phyloP scores from a whole-genome alignment of 352 stramenopile genomes.

The Phytopythium helicoides region DNA sequence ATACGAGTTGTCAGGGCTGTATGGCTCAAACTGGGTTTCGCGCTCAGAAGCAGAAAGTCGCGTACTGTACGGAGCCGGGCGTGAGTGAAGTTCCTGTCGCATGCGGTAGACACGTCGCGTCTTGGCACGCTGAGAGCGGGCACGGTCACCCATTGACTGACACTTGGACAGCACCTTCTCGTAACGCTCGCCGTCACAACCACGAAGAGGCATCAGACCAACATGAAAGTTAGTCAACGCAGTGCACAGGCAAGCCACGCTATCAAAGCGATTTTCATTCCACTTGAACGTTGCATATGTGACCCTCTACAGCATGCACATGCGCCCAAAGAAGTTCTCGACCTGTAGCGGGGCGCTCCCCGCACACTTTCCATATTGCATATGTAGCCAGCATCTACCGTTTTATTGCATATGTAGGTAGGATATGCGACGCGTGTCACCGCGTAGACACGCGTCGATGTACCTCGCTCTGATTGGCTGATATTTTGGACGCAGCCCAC shows the following conservation, averaged over 20 bases:
- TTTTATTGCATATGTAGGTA: too few species aligned
- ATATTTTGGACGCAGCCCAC: too few species aligned
- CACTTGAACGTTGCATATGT: background rate
- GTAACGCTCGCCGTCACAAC: background rate
- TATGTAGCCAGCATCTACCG: too few species aligned
- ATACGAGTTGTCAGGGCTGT: background rate
- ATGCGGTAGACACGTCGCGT: background rate
- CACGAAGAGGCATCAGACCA: background rate
- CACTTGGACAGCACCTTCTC: background rate
- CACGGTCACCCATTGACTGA: background rate
- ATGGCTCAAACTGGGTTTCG: background rate
- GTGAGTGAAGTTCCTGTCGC: background rate
- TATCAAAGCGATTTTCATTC: background rate
- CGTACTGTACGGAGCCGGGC: background rate
- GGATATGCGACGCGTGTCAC: too few species aligned
- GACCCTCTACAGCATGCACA: background rate
- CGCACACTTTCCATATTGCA: too few species aligned
- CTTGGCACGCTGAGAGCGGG: background rate
- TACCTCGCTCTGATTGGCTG: too few species aligned
- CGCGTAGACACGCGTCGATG: too few species aligned
- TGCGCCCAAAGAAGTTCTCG: slow-evolving; percentile 2
- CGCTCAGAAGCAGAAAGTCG: background rate
- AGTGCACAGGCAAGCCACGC: background rate
- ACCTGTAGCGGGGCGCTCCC: too few species aligned
- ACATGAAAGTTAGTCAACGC: background rate